Evolutionary conservation across 139 green algal species (phyloP).

Genomic region (Trebouxia sp.): DNA sequence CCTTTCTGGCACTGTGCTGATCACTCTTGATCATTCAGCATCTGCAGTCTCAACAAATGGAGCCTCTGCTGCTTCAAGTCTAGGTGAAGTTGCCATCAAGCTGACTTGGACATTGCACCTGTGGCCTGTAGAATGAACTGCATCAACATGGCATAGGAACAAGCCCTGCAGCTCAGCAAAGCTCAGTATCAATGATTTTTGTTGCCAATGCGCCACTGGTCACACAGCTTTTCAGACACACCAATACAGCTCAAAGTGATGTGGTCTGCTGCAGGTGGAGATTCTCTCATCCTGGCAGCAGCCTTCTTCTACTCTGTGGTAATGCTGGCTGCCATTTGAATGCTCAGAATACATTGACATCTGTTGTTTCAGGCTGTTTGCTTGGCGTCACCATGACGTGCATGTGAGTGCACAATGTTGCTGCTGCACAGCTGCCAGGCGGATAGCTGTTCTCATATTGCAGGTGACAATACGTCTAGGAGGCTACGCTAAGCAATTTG

Average conservation of each 20-base stretch:
- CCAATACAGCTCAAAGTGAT: neutral
- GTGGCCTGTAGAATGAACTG: neutral
- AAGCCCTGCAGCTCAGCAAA: too few species aligned
- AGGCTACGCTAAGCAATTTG: neutral
- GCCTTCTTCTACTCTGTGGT: conserved; percentile 23
- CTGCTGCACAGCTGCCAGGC: too few species aligned
- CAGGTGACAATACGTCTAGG: conserved; percentile 18
- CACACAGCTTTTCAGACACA: too few species aligned
- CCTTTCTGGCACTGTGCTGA: conserved; percentile 48
- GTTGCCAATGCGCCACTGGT: too few species aligned
- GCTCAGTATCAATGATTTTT: too few species aligned
- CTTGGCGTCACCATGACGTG: neutral
- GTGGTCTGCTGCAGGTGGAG: neutral
- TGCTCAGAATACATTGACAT: too few species aligned
- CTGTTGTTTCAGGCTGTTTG: too few species aligned
- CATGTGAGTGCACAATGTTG: neutral
- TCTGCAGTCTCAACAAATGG: neutral
- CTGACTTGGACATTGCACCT: neutral
- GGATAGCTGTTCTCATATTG: too few species aligned
- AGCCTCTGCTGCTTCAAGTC: neutral
- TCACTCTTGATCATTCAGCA: conserved; percentile 41
- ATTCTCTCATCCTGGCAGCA: conserved; percentile 16
- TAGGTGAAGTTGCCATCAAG: neutral
- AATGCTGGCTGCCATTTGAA: too few species aligned
- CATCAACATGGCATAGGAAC: neutral